Conservation (phyloP, 495 filamentous ascomycete genomes). For the Talaromyces thailandensis region DNA sequence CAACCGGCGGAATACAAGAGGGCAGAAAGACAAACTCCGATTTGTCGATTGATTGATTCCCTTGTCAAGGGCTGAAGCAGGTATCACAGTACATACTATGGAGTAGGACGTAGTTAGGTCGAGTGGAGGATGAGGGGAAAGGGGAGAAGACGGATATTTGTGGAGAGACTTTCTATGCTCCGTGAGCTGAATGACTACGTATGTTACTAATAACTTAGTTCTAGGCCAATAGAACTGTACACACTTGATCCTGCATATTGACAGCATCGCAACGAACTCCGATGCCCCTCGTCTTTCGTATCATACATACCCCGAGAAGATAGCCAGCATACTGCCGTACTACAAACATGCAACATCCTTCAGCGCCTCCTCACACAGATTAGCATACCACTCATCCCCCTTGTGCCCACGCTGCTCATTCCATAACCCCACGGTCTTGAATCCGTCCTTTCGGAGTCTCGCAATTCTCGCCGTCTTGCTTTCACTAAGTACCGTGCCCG, state of each 20-base stretch:
- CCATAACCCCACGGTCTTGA: constrained; percentile 25
- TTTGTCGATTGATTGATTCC: background rate
- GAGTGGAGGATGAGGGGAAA: background rate
- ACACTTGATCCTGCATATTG: background rate
- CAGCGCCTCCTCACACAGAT: background rate
- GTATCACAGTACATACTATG: too few relatives aligned
- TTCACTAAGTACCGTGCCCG: constrained; percentile 14
- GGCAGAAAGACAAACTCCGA: background rate
- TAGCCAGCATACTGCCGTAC: background rate
- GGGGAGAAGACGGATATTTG: background rate
- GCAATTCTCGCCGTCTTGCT: constrained; percentile 26
- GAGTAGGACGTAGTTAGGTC: too few relatives aligned
- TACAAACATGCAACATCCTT: background rate
- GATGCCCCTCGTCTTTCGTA: background rate
- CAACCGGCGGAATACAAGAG: background rate
- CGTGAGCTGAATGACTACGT: background rate
- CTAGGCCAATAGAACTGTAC: background rate
- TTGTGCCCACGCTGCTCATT: constrained; percentile 25
- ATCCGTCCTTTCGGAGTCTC: constrained; percentile 24
- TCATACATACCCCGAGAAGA: background rate
- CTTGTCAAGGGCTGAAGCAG: background rate
- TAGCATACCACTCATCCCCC: constrained; percentile 15
- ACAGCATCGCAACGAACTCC: background rate
- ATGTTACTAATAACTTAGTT: background rate
- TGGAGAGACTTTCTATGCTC: background rate